phyloP scores from a whole-genome alignment of 2,329 filamentous ascomycete genomes.

The Monosporascus sp. region DNA sequence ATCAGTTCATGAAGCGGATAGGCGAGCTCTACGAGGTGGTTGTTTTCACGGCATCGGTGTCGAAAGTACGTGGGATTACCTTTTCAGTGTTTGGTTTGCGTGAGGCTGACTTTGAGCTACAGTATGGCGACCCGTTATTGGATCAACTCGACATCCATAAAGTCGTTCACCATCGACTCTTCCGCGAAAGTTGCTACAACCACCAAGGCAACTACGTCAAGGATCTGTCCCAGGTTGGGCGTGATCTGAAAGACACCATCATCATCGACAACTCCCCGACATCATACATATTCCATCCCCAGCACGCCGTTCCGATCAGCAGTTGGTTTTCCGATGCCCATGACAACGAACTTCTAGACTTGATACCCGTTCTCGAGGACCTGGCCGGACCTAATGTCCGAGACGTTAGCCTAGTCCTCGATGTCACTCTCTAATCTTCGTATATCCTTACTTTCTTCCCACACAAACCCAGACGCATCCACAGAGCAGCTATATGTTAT shows the following conservation, averaged over 20 bases:
- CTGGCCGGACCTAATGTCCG: constrained; percentile 81
- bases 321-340: constrained; percentile 99
- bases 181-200: constrained; percentile 98
- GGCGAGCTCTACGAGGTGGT: constrained; percentile 98
- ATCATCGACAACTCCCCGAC: constrained; percentile 99
- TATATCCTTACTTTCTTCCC: constrained; percentile 24
- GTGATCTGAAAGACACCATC: constrained; percentile 94
- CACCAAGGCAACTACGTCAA: constrained; percentile 99
- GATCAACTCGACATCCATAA: constrained; percentile 97
- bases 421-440: constrained; percentile 67
- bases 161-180: constrained; percentile 91
- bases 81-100: not conserved
- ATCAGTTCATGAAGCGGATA: constrained; percentile 97
- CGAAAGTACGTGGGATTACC: constrained; percentile 63
- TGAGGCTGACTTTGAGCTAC: constrained; percentile 16
- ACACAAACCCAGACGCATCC: constrained; percentile 16
- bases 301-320: constrained; percentile 97
- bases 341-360: constrained; percentile 94
- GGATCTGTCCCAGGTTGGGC: constrained; percentile 93
- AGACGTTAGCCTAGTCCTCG: constrained; percentile 95
- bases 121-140: constrained; percentile 94
- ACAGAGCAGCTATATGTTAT: constrained; percentile 31
- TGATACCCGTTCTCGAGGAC: constrained; percentile 98
- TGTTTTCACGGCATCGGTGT: constrained; percentile 96
- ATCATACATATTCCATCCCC: constrained; percentile 98